Conservation (phyloP, 2,329 filamentous ascomycete species). For the Pyricularia sp. region DNA sequence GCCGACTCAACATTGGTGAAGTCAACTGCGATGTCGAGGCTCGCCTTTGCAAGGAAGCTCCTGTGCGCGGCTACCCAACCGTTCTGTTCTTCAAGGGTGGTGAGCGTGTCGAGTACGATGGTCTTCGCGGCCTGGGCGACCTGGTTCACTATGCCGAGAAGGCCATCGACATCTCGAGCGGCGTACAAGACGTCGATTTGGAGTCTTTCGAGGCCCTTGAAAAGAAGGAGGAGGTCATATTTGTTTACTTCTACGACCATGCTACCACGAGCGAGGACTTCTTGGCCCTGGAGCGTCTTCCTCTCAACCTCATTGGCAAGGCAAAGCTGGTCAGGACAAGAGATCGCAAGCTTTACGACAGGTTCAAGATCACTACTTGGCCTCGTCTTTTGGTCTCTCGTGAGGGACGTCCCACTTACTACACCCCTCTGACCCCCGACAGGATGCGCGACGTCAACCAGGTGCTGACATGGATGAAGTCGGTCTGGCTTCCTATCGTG, state of each 20-base stretch:
- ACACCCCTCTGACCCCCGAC: conserved; percentile 73
- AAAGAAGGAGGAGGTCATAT: conserved; percentile 89
- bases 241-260: conserved; percentile 95
- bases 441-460: conserved; percentile 84
- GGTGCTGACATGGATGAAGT: conserved; percentile 88
- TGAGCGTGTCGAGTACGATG: conserved; percentile 87
- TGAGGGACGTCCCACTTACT: conserved; percentile 85
- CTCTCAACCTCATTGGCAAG: conserved; percentile 80
- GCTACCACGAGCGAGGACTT: conserved; percentile 93
- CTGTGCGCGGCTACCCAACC: conserved; percentile 73
- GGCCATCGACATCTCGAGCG: conserved; percentile 66
- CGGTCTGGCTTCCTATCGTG: conserved; percentile 91
- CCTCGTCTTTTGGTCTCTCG: conserved; percentile 85
- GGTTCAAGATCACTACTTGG: conserved; percentile 96
- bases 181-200: conserved; percentile 73
- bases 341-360: conserved; percentile 62
- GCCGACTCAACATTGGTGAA: conserved; percentile 82
- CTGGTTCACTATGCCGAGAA: conserved; percentile 80
- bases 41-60: conserved; percentile 85
- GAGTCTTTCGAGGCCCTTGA: conserved; percentile 72
- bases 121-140: conserved; percentile 85
- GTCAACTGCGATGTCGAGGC: conserved; percentile 88
- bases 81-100: conserved; percentile 88
- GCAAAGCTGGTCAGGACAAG: conserved; percentile 89
- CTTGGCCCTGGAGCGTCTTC: conserved; percentile 73